Percentiles rank a stretch among this genome's conserved stretches.
Conservation (phyloP, 495 filamentous ascomycete species). For the Darksidea phi region DNA sequence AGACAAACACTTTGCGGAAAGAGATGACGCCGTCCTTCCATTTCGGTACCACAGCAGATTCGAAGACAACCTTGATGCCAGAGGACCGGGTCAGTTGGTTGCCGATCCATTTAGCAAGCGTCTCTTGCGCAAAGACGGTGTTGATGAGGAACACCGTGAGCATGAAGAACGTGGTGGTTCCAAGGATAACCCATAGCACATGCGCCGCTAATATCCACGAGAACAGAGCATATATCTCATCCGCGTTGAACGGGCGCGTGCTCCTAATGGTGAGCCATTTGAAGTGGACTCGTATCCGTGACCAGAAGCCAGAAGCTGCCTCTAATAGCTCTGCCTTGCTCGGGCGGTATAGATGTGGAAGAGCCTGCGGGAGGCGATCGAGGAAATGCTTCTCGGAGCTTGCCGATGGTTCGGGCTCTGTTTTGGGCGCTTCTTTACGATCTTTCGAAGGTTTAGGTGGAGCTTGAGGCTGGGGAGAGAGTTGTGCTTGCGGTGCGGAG, state of each 20-base stretch:
- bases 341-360: constrained; percentile 70
- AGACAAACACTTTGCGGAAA: constrained; percentile 96
- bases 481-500: constrained; percentile 25
- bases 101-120: constrained; percentile 84
- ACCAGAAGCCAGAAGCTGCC: constrained; percentile 90
- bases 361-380: constrained; percentile 65
- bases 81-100: constrained; percentile 95
- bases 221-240: constrained; percentile 92
- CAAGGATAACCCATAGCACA: constrained; percentile 88
- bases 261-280: constrained; percentile 98
- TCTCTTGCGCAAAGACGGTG: constrained; percentile 97
- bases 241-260: constrained; percentile 89
- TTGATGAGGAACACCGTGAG: constrained; percentile 85
- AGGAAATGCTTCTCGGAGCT: constrained; percentile 50
- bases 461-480: constrained; percentile 11
- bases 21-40: constrained; percentile 94
- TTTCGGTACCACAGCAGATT: constrained; percentile 93
- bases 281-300: constrained; percentile 85
- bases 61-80: constrained; percentile 93
- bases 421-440: no score
- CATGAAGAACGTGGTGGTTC: constrained; percentile 96
- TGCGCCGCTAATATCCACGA: constrained; percentile 95
- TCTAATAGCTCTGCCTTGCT: constrained; percentile 91
- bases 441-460: constrained; percentile 2
- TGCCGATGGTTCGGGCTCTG: no score